Conservation (phyloP, 345 rosid genomes). For the Sapria himalayana region DNA sequence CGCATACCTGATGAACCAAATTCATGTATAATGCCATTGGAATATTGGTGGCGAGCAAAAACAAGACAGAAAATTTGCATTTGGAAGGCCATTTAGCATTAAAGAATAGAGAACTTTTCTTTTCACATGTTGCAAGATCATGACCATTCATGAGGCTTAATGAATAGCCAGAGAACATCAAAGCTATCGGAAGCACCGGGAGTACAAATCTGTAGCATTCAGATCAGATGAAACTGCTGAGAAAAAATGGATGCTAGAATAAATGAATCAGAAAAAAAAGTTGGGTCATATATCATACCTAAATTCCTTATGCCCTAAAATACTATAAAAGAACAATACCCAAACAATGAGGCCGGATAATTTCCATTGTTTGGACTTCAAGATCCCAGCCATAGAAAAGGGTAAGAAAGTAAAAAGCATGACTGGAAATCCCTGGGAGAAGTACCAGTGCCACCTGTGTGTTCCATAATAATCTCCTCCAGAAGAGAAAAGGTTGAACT, state of each 20-base stretch:
- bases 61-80: conserved; percentile 26
- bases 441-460: conserved; percentile 98
- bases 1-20: conserved; percentile 65
- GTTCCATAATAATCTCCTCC: conserved; percentile 96
- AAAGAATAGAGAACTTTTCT: conserved; percentile 16
- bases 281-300: conserved; percentile 17
- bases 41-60: conserved; percentile 64
- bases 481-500: conserved; percentile 86
- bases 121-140: conserved; percentile 12
- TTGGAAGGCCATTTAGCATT: conserved; percentile 21
- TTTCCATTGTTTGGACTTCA: conserved; percentile 38
- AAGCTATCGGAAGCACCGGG: conserved; percentile 78
- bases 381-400: conserved; percentile 34
- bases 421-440: conserved; percentile 70
- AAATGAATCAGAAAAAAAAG: conserved; percentile 1
- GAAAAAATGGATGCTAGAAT: conserved; percentile 6
- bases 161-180: conserved; percentile 70
- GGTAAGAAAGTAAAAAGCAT: conserved; percentile 81
- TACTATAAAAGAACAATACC: conserved; percentile 56
- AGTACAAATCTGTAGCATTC: conserved; percentile 57
- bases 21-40: conserved; percentile 85
- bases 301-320: conserved; percentile 90
- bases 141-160: conserved; percentile 28
- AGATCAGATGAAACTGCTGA: too few relatives aligned
- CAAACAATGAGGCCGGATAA: conserved; percentile 62